Evolutionary conservation across 345 rosid genomes (phyloP).

Genomic region (Passiflora organensis): DNA sequence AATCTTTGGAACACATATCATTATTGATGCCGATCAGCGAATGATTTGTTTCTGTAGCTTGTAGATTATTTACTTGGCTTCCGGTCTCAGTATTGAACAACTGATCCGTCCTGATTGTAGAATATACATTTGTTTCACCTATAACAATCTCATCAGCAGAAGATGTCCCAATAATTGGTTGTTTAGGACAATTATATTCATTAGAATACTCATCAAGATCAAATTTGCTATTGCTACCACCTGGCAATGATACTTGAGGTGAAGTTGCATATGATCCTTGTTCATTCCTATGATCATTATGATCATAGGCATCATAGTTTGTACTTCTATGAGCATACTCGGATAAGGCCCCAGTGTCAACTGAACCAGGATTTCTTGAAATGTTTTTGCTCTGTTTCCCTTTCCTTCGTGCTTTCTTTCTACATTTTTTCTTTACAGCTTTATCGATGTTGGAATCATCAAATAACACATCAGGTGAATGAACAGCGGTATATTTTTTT

Average conservation of each 20-base stretch:
- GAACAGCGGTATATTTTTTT: slow-evolving; percentile 19
- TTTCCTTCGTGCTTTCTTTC: slow-evolving; percentile 37
- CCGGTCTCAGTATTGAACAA: slow-evolving; percentile 14
- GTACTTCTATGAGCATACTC: slow-evolving; percentile 16
- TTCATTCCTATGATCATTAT: slow-evolving; percentile 16
- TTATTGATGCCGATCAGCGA: slow-evolving; percentile 4
- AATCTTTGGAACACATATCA: slow-evolving; percentile 10
- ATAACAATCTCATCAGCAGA: slow-evolving; percentile 15
- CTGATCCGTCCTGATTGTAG: slow-evolving; percentile 10
- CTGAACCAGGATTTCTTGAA: slow-evolving; percentile 19
- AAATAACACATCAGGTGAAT: slow-evolving; percentile 14
- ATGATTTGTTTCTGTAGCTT: slow-evolving; percentile 9
- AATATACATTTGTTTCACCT: slow-evolving; percentile 12
- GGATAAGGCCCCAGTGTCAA: slow-evolving; percentile 17
- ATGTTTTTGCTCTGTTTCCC: slow-evolving; percentile 31
- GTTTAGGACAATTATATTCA: slow-evolving; percentile 6
- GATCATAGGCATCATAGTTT: slow-evolving; percentile 17
- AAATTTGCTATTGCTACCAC: slow-evolving; percentile 8
- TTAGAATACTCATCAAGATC: slow-evolving; percentile 12
- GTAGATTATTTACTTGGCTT: slow-evolving; percentile 11
- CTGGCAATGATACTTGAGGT: slow-evolving; percentile 21
- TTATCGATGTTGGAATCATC: slow-evolving; percentile 19
- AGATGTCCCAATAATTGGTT: slow-evolving; percentile 11
- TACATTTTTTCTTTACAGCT: slow-evolving; percentile 19
- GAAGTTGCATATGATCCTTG: slow-evolving; percentile 15